Conservation (phyloP, 345 rosid species). For the Theobroma cacao region DNA sequence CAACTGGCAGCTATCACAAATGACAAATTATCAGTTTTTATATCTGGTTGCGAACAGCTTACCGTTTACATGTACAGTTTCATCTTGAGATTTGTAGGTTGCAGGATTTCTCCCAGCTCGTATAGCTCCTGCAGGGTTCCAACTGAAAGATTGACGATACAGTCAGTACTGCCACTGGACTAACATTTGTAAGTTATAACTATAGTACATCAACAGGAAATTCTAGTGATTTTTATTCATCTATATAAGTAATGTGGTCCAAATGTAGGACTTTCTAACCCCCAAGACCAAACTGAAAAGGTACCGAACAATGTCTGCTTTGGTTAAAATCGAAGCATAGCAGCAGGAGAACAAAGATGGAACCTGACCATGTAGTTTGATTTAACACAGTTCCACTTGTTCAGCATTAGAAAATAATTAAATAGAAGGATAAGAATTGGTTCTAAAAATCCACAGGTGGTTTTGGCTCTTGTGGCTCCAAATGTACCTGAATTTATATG, state of each 20-base stretch:
- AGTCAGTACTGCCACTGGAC: conserved; percentile 9
- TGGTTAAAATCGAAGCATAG: not conserved
- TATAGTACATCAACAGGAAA: not conserved
- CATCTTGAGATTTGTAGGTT: conserved; percentile 48
- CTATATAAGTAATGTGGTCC: not conserved
- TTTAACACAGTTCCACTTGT: not conserved
- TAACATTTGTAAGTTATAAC: not conserved
- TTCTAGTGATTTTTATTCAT: not conserved
- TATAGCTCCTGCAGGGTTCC: conserved; percentile 97
- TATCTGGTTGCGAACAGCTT: conserved; percentile 14
- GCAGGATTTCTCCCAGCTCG: conserved; percentile 81
- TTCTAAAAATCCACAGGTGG: not conserved
- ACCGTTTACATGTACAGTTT: conserved; percentile 69
- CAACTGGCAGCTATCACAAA: not conserved
- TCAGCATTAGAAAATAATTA: not conserved
- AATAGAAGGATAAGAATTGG: not conserved
- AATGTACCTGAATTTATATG: conserved; percentile 84
- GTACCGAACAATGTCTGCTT: not conserved
- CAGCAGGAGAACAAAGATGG: not conserved
- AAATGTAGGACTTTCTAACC: not conserved
- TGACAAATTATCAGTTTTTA: not conserved
- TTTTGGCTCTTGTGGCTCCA: not conserved
- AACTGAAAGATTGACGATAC: conserved; percentile 45
- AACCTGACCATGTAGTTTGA: not conserved
- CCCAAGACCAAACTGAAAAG: not conserved